phyloP scores from a whole-genome alignment of 2,329 filamentous ascomycete genomes.

The Pleomassaria siparia region DNA sequence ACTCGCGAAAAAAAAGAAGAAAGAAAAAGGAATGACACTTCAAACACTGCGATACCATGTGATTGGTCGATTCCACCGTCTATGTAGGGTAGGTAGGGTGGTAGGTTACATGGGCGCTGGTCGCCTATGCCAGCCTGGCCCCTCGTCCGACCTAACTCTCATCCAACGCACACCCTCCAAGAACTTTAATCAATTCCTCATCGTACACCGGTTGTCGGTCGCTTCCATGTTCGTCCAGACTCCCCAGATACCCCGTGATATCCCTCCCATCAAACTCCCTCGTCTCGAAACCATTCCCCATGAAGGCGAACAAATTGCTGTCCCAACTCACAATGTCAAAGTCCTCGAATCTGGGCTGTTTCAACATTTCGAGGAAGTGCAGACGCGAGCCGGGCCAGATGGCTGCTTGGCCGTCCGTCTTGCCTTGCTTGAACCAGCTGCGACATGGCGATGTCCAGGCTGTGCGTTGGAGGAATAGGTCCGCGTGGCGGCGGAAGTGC shows the following conservation, averaged over 20 bases:
- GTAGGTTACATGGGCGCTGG: no score
- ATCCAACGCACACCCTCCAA: slow-evolving; percentile 39
- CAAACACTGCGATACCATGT: not conserved
- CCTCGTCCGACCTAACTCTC: slow-evolving; percentile 22
- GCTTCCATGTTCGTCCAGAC: slow-evolving; percentile 38
- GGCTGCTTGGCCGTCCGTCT: slow-evolving; percentile 2
- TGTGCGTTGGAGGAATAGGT: slow-evolving; percentile 4
- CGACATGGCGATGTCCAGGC: slow-evolving; percentile 9
- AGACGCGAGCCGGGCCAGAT: slow-evolving; percentile 4
- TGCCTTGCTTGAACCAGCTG: slow-evolving; percentile 8
- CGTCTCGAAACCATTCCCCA: slow-evolving; percentile 30
- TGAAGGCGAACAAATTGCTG: slow-evolving; percentile 3
- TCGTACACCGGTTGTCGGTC: slow-evolving; percentile 48
- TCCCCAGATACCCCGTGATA: slow-evolving; percentile 49
- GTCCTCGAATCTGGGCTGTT: slow-evolving; percentile 3
- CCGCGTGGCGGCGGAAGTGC: slow-evolving; percentile 2
- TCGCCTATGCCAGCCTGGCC: no score
- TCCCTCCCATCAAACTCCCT: slow-evolving; percentile 47
- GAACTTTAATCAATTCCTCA: slow-evolving; percentile 38
- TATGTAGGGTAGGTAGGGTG: no score
- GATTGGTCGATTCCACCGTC: not conserved
- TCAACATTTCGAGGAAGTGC: slow-evolving; percentile 7
- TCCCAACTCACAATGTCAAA: slow-evolving; percentile 1
- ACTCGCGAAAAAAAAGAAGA: no score
- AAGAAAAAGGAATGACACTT: no score